These are phyloP conservation scores for Geotrichum histeridarum DNA, from an alignment of 1,139 yeast genomes.

Conservation along the genomic window DNA sequence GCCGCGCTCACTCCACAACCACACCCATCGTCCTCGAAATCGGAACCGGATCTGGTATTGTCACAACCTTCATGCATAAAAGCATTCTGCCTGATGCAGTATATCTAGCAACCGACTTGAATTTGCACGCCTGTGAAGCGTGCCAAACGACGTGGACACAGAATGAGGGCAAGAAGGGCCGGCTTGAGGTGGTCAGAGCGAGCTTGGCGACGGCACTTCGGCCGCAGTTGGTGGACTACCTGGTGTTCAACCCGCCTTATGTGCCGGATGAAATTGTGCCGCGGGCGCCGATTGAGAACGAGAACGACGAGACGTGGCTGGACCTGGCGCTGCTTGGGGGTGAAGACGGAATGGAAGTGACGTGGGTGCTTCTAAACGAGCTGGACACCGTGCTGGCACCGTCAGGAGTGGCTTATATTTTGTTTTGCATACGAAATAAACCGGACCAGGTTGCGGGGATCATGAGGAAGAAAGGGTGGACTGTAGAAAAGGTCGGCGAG, in stretches of 20 bases:
- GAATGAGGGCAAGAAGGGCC: constrained; percentile 41
- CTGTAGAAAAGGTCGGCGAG: constrained; percentile 45
- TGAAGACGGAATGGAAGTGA: constrained; percentile 78
- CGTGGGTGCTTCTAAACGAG: constrained; percentile 54
- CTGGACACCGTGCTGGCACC: constrained; percentile 48
- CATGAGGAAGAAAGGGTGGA: constrained; percentile 56
- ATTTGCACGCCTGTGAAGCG: constrained; percentile 65
- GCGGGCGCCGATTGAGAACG: constrained; percentile 38
- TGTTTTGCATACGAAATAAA: constrained; percentile 81
- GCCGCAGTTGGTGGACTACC: constrained; percentile 52
- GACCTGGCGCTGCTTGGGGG: constrained; percentile 91
- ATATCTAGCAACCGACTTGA: constrained; percentile 69
- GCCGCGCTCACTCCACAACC: neutral
- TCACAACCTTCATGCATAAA: constrained; percentile 64
- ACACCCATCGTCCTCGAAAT: constrained; percentile 69
- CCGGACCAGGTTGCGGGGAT: constrained; percentile 54
- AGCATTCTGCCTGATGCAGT: constrained; percentile 47
- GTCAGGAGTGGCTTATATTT: constrained; percentile 71
- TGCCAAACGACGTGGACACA: constrained; percentile 47
- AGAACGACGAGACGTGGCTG: constrained; percentile 58
- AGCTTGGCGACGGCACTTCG: constrained; percentile 51
- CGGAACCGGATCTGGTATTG: constrained; percentile 89
- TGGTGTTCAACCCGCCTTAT: constrained; percentile 91
- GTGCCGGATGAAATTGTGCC: constrained; percentile 75
- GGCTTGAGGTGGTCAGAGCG: constrained; percentile 54